These are phyloP conservation scores for Gracilaria vermiculophylla DNA, from an alignment of 23 red algal genomes.

Conservation along the genomic window DNA sequence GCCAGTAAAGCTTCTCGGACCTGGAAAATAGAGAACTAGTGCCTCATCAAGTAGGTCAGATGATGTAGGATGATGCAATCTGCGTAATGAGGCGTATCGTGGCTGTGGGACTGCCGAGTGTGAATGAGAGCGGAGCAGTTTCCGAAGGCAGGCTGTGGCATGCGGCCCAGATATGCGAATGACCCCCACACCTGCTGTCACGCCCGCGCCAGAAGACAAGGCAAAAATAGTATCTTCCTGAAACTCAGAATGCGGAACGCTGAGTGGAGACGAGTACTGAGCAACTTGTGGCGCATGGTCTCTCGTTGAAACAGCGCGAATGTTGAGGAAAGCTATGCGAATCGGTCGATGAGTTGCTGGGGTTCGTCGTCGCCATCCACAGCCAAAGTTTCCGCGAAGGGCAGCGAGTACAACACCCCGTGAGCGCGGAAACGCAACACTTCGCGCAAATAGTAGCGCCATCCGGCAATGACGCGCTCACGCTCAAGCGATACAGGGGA, in stretches of 20 bases:
- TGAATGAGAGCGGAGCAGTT: background rate
- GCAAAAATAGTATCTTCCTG: constrained; percentile 82
- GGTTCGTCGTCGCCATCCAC: background rate
- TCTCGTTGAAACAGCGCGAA: background rate
- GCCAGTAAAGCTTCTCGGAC: constrained; percentile 80
- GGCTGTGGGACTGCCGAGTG: constrained; percentile 6
- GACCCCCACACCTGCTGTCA: constrained; percentile 69
- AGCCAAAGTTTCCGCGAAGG: background rate
- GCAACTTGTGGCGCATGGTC: background rate
- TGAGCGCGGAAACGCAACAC: background rate
- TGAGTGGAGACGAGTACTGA: background rate
- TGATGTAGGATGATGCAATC: constrained; percentile 40
- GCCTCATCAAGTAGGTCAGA: constrained; percentile 83
- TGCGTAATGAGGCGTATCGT: constrained; percentile 21
- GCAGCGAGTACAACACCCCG: background rate
- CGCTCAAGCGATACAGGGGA: too few species aligned
- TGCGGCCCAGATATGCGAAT: constrained; percentile 71
- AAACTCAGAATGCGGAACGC: background rate
- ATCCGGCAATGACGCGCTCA: background rate
- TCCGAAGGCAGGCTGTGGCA: constrained; percentile 1
- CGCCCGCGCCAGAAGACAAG: constrained; percentile 54
- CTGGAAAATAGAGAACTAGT: constrained; percentile 81
- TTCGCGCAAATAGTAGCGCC: background rate
- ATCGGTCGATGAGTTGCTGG: background rate
- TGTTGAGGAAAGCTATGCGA: background rate